phyloP scores from a whole-genome alignment of 2,329 filamentous ascomycete genomes.

The Clonostachys byssicola region DNA sequence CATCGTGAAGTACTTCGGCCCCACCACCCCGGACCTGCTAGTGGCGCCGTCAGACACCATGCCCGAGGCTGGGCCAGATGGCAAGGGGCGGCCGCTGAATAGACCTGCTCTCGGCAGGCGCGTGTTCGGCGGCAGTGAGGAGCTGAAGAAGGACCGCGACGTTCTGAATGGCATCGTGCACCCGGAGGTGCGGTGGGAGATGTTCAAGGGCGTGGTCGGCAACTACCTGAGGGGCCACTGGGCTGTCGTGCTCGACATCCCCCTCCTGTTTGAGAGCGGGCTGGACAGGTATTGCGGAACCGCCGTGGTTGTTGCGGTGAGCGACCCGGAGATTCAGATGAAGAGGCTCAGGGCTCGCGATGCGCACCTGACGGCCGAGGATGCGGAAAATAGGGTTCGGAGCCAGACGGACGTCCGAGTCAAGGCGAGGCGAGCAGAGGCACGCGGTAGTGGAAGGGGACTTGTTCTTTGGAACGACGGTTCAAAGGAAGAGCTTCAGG shows the following conservation, averaged over 20 bases:
- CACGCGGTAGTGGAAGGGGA: slow-evolving; percentile 58
- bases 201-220: slow-evolving; percentile 70
- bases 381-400: slow-evolving; percentile 79
- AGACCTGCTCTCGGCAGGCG: slow-evolving; percentile 77
- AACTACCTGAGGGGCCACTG: slow-evolving; percentile 74
- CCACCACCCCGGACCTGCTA: slow-evolving; percentile 82
- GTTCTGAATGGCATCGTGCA: slow-evolving; percentile 89
- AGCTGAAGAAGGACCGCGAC: slow-evolving; percentile 65
- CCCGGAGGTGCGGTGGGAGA: slow-evolving; percentile 79
- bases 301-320: slow-evolving; percentile 82
- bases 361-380: slow-evolving; percentile 72
- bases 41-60: slow-evolving; percentile 50
- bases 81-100: slow-evolving; percentile 68
- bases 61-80: slow-evolving; percentile 48
- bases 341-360: slow-evolving; percentile 71
- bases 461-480: slow-evolving; percentile 91
- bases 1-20: slow-evolving; percentile 77
- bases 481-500: slow-evolving; percentile 63
- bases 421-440: slow-evolving; percentile 74
- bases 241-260: slow-evolving; percentile 91
- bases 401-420: slow-evolving; percentile 83
- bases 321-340: slow-evolving; percentile 79
- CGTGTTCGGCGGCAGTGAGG: slow-evolving; percentile 78
- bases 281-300: slow-evolving; percentile 83
- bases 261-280: slow-evolving; percentile 83